Evolutionary conservation across 2,329 filamentous ascomycete genomes (phyloP), one percentile per base, ranked within the genome.

Genomic region (Neonectria hederae): DNA sequence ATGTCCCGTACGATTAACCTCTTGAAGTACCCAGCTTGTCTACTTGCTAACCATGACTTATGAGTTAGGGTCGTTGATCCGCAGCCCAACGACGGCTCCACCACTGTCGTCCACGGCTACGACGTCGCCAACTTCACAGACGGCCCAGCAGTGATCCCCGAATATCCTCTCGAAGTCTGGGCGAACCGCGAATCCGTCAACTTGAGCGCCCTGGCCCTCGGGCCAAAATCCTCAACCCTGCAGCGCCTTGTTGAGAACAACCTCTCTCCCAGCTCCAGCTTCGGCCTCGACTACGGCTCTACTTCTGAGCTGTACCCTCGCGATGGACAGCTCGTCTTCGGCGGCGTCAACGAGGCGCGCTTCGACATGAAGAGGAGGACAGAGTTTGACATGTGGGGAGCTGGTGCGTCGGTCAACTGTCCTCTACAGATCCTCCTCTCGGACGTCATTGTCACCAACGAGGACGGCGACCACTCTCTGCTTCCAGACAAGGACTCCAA

Each of bases 311-410:
- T 24, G 6, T 48, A 54, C 30, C 60, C 60, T 17, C 60, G 60
- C 4, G 60, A 63, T 4, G 60, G 60, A 19, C 28, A 63, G 14
- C 42, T 63, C 49, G 43, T 63, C 10, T 40, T 63, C 24, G 60
- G 60, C 5, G 60, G 60, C 24, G 35, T 54, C 22, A 63, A 63
- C 24, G 54, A 63, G 17, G 60, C 38, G 5, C 60, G 60, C 28
- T 63, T 58, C 42, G 53, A 58, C 17, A 38, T 54, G 38, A 32
- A 49, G 6, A 54, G 54, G 19, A 58, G 43, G 30, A 53, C 38
- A 4, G 60, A 63, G 53, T 63, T 63, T n/a, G 48, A 54, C 48
- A 63, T 63, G 60, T 63, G 60, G 60, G 60, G 54, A 14, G 60
- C 60, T n/a, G 60, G 54, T 5, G 43, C 40, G 21, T 45, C 54